A percentile compares a stretch with the other conserved stretches of the same genome.
These are phyloP conservation scores for Sporothrix luriei DNA, from an alignment of 2,329 filamentous ascomycete species.

Conservation along the genomic window DNA sequence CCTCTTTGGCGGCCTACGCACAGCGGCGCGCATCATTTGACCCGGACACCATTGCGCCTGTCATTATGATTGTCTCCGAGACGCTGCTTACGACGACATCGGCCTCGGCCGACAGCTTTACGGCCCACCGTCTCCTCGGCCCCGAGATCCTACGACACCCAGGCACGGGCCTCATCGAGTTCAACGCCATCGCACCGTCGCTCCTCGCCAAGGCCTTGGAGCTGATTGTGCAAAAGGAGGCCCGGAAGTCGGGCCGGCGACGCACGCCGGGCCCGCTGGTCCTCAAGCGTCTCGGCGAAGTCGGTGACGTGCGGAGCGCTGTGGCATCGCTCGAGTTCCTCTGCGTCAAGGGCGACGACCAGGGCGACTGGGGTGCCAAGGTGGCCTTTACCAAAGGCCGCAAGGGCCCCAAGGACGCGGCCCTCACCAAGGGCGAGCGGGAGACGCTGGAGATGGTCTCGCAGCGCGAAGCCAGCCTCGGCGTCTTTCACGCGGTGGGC, in stretches of 20 bases:
- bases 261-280: conserved; percentile 77
- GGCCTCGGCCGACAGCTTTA: conserved; percentile 86
- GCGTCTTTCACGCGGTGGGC: conserved; percentile 93
- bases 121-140: conserved; percentile 84
- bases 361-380: conserved; percentile 73
- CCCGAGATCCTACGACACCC: conserved; percentile 83
- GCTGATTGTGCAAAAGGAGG: conserved; percentile 80
- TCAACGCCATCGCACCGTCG: conserved; percentile 88
- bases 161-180: conserved; percentile 78
- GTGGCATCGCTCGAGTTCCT: conserved; percentile 90
- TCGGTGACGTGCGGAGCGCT: conserved; percentile 91
- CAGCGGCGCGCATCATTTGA: conserved; percentile 40
- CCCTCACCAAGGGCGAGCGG: conserved; percentile 73
- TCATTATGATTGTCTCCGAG: conserved; percentile 91
- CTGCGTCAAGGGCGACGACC: conserved; percentile 77
- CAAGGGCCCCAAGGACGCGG: conserved; percentile 58
- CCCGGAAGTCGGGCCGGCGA: conserved; percentile 72
- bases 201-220: conserved; percentile 83
- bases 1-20: conserved; percentile 54
- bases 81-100: conserved; percentile 83
- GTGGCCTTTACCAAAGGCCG: conserved; percentile 71
- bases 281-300: conserved; percentile 76
- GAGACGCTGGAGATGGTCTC: conserved; percentile 80
- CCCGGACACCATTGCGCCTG: conserved; percentile 62
- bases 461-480: conserved; percentile 84